Base-by-base conservation (phyloP, 2,329 filamentous ascomycete species). In the Sclerotinia glacialis region DNA sequence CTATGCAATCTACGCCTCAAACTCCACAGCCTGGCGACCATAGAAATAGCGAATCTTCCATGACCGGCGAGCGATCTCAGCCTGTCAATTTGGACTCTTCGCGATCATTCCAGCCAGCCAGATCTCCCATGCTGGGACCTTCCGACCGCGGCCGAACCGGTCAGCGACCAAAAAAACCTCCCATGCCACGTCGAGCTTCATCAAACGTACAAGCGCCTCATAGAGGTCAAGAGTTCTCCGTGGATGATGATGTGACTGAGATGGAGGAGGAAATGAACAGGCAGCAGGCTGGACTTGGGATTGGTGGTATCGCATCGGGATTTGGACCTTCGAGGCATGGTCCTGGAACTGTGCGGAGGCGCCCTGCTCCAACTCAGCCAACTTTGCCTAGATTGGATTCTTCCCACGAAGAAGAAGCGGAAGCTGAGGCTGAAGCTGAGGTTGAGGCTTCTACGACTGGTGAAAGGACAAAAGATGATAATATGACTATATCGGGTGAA, bases 141-240 rank as follows among this genome's bases (percentile, higher is more conserved):
- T 55, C 64, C 34, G 75, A 76, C 50, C 70, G 75, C 56, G 74
- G 73, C 47, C 70, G 76, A 55, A 67, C 75, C 72, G 69, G 77
- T 72, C 70, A 79, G 74, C 69, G 72, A 62, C 58, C 77, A 69
- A 74, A 75, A 69, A 96, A 94, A 77, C 92, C 92, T 23, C 79
- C 85, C 14, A 85, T 94, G 78, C 78, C 85, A 67, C 89, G 92
- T 72, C 88, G 92, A 69, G 83, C 88, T 67, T 94, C 92, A 1
- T 92, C 92, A 31, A 91, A 85, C 66, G 78, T 76, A 28, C 83
- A 86, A 73, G 87, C 87, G 50, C 93, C 92, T 3, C 87, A 94
- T 76, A 89, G 92, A 64, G 91, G 93, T 40, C 90, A 91, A 69
- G 83, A 94, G 68, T 98, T 96, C 79, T 97, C 93, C 0, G 92